Evolutionary conservation across 495 filamentous ascomycete species (phyloP), one percentile per base, ranked within the genome.

Genomic region (Apiosordaria backusii): DNA sequence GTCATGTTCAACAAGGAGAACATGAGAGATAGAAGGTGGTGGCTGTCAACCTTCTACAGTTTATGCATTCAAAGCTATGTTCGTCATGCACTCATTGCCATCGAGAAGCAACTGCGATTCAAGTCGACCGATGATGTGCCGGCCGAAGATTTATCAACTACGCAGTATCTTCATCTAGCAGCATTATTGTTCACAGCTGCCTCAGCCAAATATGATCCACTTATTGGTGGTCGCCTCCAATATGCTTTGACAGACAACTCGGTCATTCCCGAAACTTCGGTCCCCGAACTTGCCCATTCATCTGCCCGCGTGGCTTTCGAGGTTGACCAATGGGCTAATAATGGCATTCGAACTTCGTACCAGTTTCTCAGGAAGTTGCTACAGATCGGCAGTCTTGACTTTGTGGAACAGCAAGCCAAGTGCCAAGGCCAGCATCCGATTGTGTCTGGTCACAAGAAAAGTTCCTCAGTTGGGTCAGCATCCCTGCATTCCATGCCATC

Each of bases 1-100:
- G 75, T 78, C 26, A 75, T 78, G 21, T 78, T 78, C 68, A 75
- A 77, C 63, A 78, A 78, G 64, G 72, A 74, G 50, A 78, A 78
- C 16, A 75, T 78, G 72, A 65, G 73, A 6, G 72, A 74, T 50
- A 64, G 72, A 52, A 64, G 70, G 13, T 78, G 75, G 75, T 74
- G 76, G 73, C 25, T 77, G 4, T 77, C 75, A 61, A 74, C 72
- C 15, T 78, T 76, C 60, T 78, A 76, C 66, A 76, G 73, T 58
- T 60, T 78, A 4, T 77, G 67, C 61, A 77, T 78, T 66, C 76
- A 77, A 65, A 74, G 71, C 63, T 71, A 74, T 54, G 75, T 77
- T 7, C 67, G 75, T 19, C 71, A 76, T 23, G 74, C 74, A 18
- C 45, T 78, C 23, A 70, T 75, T 5, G 63, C 55, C 25, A 75